Percentiles rank a stretch among this genome's conserved stretches.
These are phyloP conservation scores for Solanum aculeatissimum DNA, from an alignment of 305 asterid genomes.

Conservation along the genomic window DNA sequence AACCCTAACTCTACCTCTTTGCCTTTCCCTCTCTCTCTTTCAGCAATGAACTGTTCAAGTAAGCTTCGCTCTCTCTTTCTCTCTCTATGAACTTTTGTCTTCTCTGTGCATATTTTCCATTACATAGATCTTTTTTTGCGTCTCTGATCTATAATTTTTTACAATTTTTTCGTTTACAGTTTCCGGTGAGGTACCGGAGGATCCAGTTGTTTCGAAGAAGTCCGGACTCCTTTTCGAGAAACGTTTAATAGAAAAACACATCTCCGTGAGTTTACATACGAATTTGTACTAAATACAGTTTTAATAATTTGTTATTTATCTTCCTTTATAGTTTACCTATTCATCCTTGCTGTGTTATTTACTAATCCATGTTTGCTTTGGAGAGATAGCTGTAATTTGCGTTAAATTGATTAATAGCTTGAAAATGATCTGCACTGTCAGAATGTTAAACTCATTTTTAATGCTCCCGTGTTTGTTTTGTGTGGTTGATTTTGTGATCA, in stretches of 20 bases:
- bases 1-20: not conserved
- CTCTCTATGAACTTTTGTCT: not conserved
- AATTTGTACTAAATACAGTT: not conserved
- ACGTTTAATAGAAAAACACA: conserved; percentile 84
- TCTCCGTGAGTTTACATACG: conserved; percentile 36
- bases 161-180: conserved; percentile 25
- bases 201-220: conserved; percentile 68
- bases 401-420: not conserved
- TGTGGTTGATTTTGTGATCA: not conserved
- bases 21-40: not conserved
- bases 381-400: not conserved
- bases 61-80: not conserved
- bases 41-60: not conserved
- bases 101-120: not conserved
- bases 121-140: not conserved
- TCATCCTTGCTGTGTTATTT: not conserved
- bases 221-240: conserved; percentile 85
- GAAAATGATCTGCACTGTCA: not conserved
- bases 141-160: conserved; percentile 10
- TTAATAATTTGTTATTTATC: not conserved
- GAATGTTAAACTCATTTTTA: not conserved
- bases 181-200: conserved; percentile 99
- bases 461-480: not conserved
- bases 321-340: not conserved
- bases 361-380: not conserved